phyloP scores from a whole-genome alignment of 2,329 filamentous ascomycete genomes.

The Aspergillus melleus region DNA sequence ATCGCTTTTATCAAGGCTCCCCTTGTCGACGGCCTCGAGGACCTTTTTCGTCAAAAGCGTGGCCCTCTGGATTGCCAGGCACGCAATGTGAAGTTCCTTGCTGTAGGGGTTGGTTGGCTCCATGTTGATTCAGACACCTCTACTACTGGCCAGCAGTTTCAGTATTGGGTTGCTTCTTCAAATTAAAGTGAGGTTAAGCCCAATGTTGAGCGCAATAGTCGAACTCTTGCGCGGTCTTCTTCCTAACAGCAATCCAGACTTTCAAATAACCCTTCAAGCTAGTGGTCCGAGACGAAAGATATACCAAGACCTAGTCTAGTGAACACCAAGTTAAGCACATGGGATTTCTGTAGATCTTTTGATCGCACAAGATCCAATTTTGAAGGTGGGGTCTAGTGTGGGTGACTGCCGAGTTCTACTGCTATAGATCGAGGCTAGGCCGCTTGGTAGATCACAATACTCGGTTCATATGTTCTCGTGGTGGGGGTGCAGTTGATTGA shows the following conservation, averaged over 20 bases:
- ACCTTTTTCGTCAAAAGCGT: slow-evolving; percentile 59
- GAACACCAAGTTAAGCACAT: neutral
- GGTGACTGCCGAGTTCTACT: neutral
- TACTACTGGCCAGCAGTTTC: slow-evolving; percentile 1
- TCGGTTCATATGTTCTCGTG: neutral
- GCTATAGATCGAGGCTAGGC: neutral
- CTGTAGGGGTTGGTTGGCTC: slow-evolving; percentile 25
- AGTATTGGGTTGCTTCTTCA: neutral
- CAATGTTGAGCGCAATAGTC: neutral
- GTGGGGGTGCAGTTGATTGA: neutral
- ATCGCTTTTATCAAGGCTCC: slow-evolving; percentile 58
- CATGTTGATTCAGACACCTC: slow-evolving; percentile 23
- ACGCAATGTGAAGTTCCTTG: slow-evolving; percentile 39
- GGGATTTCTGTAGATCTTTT: neutral
- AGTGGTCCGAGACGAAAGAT: neutral
- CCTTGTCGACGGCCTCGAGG: slow-evolving; percentile 50
- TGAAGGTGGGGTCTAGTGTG: neutral
- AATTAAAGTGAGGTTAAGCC: neutral
- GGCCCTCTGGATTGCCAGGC: slow-evolving; percentile 55
- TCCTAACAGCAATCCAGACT: neutral
- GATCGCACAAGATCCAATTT: neutral
- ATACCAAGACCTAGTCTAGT: neutral
- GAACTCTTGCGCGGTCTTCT: neutral
- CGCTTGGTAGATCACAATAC: neutral
- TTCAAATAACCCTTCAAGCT: neutral